These are phyloP conservation scores for Helichrysum umbraculigerum DNA, from an alignment of 129 eudicot genomes.

Conservation along the genomic window DNA sequence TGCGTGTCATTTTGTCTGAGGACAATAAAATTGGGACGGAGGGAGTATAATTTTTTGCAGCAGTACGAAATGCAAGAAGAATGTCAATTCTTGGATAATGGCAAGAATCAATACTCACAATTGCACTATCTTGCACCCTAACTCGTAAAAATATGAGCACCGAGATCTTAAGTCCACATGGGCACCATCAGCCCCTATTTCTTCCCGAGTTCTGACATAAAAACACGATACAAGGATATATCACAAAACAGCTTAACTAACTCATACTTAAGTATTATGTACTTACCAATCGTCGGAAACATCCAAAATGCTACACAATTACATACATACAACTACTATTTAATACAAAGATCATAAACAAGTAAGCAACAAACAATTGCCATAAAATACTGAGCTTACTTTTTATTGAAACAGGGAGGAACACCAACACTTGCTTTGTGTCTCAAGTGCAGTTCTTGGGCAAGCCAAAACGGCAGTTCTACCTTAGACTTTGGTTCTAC, in stretches of 20 bases:
- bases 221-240: constrained; percentile 23
- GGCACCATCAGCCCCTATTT: constrained; percentile 91
- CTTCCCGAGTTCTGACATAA: constrained; percentile 69
- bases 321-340: background rate
- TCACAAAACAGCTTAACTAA: background rate
- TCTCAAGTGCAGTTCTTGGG: constrained; percentile 65
- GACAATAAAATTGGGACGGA: too few species aligned
- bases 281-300: background rate
- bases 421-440: constrained; percentile 54
- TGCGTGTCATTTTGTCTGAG: too few species aligned
- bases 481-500: constrained; percentile 78
- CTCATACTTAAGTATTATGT: background rate
- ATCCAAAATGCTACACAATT: background rate
- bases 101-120: constrained; percentile 51
- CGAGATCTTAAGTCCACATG: constrained; percentile 80
- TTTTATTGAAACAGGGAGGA: constrained; percentile 80
- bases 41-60: background rate
- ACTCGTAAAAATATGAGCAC: constrained; percentile 74
- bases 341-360: background rate
- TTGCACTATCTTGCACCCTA: constrained; percentile 77
- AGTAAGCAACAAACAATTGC: background rate
- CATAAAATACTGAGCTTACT: constrained; percentile 39
- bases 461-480: constrained; percentile 93
- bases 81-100: background rate
- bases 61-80: background rate